Percentiles rank a stretch among this genome's conserved stretches.
phyloP scores from a whole-genome alignment of 106 monocot species.

The Triglochin maritima region DNA sequence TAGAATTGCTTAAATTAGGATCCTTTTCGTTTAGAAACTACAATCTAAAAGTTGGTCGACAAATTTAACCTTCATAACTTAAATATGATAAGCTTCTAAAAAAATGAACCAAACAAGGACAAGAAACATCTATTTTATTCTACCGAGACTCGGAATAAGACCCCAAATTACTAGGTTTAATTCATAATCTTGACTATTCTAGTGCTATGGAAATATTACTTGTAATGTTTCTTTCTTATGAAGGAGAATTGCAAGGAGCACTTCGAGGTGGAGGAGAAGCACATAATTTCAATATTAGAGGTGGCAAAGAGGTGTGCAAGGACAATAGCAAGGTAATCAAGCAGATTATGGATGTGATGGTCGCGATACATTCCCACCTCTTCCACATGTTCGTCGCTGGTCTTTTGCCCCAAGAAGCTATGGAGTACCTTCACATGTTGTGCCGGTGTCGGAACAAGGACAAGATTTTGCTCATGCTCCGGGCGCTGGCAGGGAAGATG shows the following conservation, averaged over 20 bases:
- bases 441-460: constrained; percentile 27
- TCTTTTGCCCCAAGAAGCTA: constrained; percentile 59
- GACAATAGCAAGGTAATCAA: constrained; percentile 11
- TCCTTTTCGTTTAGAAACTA: too few species aligned
- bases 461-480: constrained; percentile 29
- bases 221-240: neutral
- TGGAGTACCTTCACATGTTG: constrained; percentile 49
- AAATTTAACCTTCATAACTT: too few species aligned
- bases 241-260: constrained; percentile 73
- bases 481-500: constrained; percentile 16
- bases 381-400: constrained; percentile 59
- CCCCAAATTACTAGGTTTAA: too few species aligned
- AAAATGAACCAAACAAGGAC: too few species aligned
- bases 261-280: constrained; percentile 64
- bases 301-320: constrained; percentile 8
- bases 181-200: too few species aligned
- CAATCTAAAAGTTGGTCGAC: too few species aligned
- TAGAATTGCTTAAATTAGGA: too few species aligned
- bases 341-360: constrained; percentile 35
- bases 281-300: constrained; percentile 56
- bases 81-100: too few species aligned
- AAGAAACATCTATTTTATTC: too few species aligned
- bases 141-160: too few species aligned
- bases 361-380: constrained; percentile 51
- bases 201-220: too few species aligned